Conservation (phyloP, 176 grass and related monocot genomes). For the Elaeis guineensis region DNA sequence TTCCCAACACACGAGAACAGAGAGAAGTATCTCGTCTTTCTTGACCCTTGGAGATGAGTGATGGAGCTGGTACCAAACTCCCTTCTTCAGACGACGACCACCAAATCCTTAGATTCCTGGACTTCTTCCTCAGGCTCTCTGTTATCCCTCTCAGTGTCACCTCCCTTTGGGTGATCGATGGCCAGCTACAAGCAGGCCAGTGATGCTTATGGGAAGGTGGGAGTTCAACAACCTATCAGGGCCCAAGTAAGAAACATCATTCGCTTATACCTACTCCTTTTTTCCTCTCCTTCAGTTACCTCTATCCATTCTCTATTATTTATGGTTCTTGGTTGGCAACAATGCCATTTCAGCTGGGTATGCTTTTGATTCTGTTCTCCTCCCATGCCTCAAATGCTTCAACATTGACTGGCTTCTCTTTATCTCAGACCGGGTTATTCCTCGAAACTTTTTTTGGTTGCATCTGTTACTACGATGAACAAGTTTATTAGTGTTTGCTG, state of each 20-base stretch:
- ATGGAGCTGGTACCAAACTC: neutral
- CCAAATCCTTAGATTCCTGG: constrained; percentile 24
- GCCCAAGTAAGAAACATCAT: constrained; percentile 44
- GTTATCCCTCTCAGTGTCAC: constrained; percentile 51
- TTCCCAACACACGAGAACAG: no score
- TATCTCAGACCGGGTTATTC: neutral
- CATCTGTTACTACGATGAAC: no score
- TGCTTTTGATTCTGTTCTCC: constrained; percentile 35
- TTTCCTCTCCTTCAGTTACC: neutral
- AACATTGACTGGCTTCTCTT: constrained; percentile 43
- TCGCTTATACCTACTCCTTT: neutral
- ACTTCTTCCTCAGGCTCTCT: constrained; percentile 53
- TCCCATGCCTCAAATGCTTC: constrained; percentile 28
- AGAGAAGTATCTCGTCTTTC: no score
- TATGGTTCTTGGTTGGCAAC: constrained; percentile 55
- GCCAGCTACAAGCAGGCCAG: constrained; percentile 54
- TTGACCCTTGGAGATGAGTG: neutral
- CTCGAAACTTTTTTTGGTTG: no score
- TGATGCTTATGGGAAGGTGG: constrained; percentile 72
- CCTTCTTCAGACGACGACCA: neutral
- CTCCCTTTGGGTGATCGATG: constrained; percentile 63
- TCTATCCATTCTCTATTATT: neutral
- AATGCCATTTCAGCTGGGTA: constrained; percentile 59
- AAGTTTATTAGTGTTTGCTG: no score
- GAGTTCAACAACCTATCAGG: constrained; percentile 62